These are phyloP conservation scores for Mortierella sp. DNA, from an alignment of 371 early-diverging fungal species.

Conservation along the genomic window DNA sequence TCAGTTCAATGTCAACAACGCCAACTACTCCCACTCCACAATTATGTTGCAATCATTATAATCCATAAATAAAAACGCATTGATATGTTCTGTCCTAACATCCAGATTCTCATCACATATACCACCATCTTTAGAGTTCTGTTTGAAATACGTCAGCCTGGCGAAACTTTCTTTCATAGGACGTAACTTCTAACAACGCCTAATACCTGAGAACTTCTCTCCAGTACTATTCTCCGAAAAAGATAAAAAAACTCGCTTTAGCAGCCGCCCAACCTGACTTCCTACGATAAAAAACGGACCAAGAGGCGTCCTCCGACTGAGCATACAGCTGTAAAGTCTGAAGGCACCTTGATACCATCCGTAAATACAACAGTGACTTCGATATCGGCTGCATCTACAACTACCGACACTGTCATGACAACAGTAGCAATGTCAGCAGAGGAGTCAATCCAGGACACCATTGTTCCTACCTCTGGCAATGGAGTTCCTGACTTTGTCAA, in stretches of 20 bases:
- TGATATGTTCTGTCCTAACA: no score
- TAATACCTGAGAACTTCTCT: no score
- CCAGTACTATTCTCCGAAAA: background rate
- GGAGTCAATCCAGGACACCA: conserved; percentile 5
- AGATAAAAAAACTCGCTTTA: background rate
- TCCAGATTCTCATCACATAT: no score
- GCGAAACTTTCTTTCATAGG: no score
- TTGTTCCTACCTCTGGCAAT: conserved; percentile 13
- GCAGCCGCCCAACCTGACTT: conserved; percentile 41
- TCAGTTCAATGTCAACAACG: no score
- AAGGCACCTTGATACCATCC: background rate
- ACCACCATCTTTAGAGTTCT: no score
- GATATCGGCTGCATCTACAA: background rate
- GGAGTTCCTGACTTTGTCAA: conserved; percentile 68
- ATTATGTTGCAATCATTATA: background rate
- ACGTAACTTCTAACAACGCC: no score
- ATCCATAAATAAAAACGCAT: background rate
- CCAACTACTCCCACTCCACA: background rate
- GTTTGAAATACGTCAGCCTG: no score
- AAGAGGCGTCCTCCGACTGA: conserved; percentile 41
- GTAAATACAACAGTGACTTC: background rate
- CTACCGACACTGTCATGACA: conserved; percentile 9
- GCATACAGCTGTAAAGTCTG: conserved; percentile 3
- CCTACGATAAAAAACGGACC: conserved; percentile 41
- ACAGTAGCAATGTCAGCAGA: conserved; percentile 1